phyloP scores from a whole-genome alignment of 106 monocot species.

The Phalaenopsis aphrodite region DNA sequence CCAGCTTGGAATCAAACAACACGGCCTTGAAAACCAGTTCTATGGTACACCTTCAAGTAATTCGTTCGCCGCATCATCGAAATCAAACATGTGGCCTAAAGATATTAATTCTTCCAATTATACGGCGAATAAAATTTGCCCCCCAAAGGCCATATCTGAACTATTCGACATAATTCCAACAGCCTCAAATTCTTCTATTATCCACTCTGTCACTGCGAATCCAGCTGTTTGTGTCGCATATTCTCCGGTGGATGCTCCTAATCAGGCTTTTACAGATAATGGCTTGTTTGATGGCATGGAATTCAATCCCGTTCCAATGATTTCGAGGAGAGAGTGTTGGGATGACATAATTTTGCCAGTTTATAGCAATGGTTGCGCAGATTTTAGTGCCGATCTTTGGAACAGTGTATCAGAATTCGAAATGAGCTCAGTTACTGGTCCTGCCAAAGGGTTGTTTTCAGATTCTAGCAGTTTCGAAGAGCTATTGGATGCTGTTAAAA shows the following conservation, averaged over 20 bases:
- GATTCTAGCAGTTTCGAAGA: slow-evolving; percentile 34
- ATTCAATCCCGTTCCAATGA: slow-evolving; percentile 28
- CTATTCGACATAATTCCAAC: too few relatives aligned
- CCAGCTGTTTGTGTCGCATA: background rate
- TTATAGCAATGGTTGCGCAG: background rate
- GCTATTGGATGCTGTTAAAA: slow-evolving; percentile 26
- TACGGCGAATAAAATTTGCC: slow-evolving; percentile 8
- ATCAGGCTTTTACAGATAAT: slow-evolving; percentile 10
- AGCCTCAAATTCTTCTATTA: too few relatives aligned
- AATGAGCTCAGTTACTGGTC: background rate
- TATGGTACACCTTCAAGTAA: background rate
- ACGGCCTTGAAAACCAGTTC: background rate
- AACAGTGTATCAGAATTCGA: slow-evolving; percentile 20
- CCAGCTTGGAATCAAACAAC: slow-evolving; percentile 8
- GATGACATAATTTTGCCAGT: slow-evolving; percentile 30
- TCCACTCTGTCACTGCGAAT: background rate
- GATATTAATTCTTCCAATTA: background rate
- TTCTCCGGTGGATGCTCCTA: background rate
- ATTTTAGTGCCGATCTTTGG: too few relatives aligned
- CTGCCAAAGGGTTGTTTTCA: slow-evolving; percentile 19
- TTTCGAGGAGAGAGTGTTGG: slow-evolving; percentile 19
- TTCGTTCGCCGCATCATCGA: background rate
- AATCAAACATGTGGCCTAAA: background rate
- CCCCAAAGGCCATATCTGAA: too few relatives aligned
- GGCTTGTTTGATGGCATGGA: slow-evolving; percentile 53